Percentiles rank a stretch among this genome's conserved stretches.
These are phyloP conservation scores for Copromyces sp. DNA, from an alignment of 495 filamentous ascomycete species.

Conservation along the genomic window DNA sequence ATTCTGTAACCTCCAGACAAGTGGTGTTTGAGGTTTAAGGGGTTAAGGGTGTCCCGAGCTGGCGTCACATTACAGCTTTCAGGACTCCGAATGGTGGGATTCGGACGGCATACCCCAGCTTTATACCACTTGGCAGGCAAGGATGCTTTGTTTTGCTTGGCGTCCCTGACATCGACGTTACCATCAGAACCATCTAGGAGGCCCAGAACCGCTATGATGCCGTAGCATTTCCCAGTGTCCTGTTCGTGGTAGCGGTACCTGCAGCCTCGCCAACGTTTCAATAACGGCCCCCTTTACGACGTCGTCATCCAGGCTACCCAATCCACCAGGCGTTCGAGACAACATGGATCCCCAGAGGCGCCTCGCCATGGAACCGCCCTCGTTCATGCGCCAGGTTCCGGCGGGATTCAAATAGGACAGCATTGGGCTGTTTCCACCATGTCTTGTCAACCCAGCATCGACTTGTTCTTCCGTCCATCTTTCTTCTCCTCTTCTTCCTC, in stretches of 20 bases:
- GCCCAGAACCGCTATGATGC: neutral
- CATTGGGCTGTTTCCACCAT: conserved; percentile 9
- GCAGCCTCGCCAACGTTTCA: conserved; percentile 3
- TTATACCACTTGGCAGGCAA: conserved; percentile 11
- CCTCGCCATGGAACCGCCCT: conserved; percentile 8
- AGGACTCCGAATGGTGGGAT: conserved; percentile 10
- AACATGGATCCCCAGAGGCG: conserved; percentile 5
- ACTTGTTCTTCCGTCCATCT: conserved; percentile 2
- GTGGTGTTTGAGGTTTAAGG: conserved; percentile 19
- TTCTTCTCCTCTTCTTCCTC: conserved; percentile 7
- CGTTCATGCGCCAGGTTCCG: conserved; percentile 9
- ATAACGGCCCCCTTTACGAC: conserved; percentile 11
- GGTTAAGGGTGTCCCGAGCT: conserved; percentile 4
- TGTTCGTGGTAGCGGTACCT: neutral
- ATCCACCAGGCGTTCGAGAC: conserved; percentile 11
- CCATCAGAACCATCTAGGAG: neutral
- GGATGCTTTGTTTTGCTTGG: conserved; percentile 26
- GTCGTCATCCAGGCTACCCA: conserved; percentile 5
- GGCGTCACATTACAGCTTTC: conserved; percentile 10
- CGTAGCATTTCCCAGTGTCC: neutral
- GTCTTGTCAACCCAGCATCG: conserved; percentile 5
- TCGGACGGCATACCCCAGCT: neutral
- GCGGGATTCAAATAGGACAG: conserved; percentile 10
- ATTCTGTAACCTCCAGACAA: conserved; percentile 10
- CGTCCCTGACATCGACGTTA: conserved; percentile 14